Evolutionary conservation across 768 basidiomycete species (phyloP).

Genomic region (Tricholoma furcatifolium): DNA sequence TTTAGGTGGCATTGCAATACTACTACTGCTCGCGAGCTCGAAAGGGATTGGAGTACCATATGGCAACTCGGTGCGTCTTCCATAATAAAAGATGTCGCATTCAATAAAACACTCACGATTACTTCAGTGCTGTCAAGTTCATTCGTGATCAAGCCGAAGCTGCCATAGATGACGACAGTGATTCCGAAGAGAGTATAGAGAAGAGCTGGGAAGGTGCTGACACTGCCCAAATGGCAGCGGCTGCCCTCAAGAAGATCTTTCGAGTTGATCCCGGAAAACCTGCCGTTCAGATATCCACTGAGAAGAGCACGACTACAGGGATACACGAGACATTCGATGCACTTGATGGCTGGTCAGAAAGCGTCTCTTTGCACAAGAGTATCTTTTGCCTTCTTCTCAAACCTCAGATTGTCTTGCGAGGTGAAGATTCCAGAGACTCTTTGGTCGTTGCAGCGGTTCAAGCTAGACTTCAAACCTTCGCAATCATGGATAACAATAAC

Average conservation of each 20-base stretch:
- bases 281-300: slow-evolving; percentile 37
- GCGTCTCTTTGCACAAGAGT: slow-evolving; percentile 64
- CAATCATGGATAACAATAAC: slow-evolving; percentile 78
- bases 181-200: slow-evolving; percentile 23
- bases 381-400: slow-evolving; percentile 87
- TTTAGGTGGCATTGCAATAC: slow-evolving; percentile 82
- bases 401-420: slow-evolving; percentile 83
- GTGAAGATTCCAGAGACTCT: slow-evolving; percentile 50
- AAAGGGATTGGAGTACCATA: slow-evolving; percentile 81
- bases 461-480: slow-evolving; percentile 74
- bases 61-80: slow-evolving; percentile 70
- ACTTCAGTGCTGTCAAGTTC: slow-evolving; percentile 73
- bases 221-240: slow-evolving; percentile 66
- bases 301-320: slow-evolving; percentile 22
- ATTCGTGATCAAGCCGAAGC: slow-evolving; percentile 79
- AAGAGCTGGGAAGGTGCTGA: slow-evolving; percentile 32
- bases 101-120: slow-evolving; percentile 10
- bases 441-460: slow-evolving; percentile 79
- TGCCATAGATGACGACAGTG: slow-evolving; percentile 27
- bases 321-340: slow-evolving; percentile 48
- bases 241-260: slow-evolving; percentile 64
- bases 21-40: slow-evolving; percentile 79
- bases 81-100: not conserved
- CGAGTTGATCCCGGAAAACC: slow-evolving; percentile 51
- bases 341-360: slow-evolving; percentile 70